A percentile compares a stretch with the other conserved stretches of the same genome.
These are phyloP conservation scores for Globisporangium megalacanthum DNA, from an alignment of 352 stramenopile genomes.

Conservation along the genomic window DNA sequence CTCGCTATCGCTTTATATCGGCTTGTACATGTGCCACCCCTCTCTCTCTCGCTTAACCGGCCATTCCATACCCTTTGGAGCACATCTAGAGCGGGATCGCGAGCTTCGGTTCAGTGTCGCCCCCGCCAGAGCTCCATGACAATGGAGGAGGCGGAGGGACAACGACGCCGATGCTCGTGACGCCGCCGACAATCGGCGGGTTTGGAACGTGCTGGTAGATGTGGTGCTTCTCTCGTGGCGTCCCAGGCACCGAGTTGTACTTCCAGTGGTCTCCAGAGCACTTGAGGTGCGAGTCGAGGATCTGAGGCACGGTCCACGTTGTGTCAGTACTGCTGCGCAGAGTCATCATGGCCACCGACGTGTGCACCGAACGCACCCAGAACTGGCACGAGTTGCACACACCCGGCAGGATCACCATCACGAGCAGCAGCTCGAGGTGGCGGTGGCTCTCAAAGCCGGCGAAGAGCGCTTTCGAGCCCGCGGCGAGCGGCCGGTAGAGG, in stretches of 20 bases:
- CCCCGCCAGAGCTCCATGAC: not conserved
- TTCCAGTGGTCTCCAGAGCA: constrained; percentile 34
- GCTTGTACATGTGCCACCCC: not conserved
- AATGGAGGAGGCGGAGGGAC: not conserved
- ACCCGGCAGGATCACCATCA: constrained; percentile 73
- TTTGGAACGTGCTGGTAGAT: constrained; percentile 11
- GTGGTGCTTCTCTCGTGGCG: constrained; percentile 31
- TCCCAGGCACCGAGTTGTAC: constrained; percentile 17
- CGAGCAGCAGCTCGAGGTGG: constrained; percentile 64
- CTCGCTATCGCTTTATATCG: not conserved
- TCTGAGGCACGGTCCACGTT: constrained; percentile 11
- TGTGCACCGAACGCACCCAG: constrained; percentile 28
- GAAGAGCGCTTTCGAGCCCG: constrained; percentile 43
- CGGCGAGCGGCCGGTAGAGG: constrained; percentile 41
- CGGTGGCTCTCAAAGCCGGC: constrained; percentile 45
- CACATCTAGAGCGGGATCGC: constrained; percentile 11
- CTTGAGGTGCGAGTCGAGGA: constrained; percentile 65
- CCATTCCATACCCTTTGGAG: too few relatives aligned
- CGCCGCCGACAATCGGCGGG: constrained; percentile 1
- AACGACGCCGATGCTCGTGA: not conserved
- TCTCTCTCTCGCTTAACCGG: not conserved
- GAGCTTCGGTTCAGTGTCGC: constrained; percentile 12
- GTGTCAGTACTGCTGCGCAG: not conserved
- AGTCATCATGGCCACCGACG: not conserved
- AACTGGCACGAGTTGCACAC: constrained; percentile 70